phyloP scores from a whole-genome alignment of 345 rosid species.

The Gossypium rotundifolium region DNA sequence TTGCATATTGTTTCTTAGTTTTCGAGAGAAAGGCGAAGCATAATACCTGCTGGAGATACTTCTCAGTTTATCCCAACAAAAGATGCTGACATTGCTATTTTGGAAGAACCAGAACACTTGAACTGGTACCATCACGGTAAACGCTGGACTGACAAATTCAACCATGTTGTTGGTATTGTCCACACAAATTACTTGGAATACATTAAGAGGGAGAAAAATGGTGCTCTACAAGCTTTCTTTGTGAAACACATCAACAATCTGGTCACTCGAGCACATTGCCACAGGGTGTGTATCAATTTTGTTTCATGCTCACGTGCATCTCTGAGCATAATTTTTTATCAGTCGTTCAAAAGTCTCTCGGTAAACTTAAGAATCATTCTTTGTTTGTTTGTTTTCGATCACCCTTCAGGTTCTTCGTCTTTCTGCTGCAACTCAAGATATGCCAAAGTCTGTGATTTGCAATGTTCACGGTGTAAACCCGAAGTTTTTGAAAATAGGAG shows the following conservation, averaged over 20 bases:
- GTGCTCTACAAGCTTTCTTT: conserved; percentile 90
- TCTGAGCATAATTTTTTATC: background rate
- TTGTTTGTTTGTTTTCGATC: conserved; percentile 7
- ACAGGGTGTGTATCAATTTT: conserved; percentile 46
- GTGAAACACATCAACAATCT: conserved; percentile 89
- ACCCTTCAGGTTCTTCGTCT: conserved; percentile 79
- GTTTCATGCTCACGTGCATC: conserved; percentile 11
- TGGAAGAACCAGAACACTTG: conserved; percentile 96
- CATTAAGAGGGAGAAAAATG: conserved; percentile 94
- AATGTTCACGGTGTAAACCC: conserved; percentile 98
- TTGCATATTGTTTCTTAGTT: conserved; percentile 42
- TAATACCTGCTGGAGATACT: conserved; percentile 94
- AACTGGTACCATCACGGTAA: conserved; percentile 98
- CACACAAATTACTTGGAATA: conserved; percentile 98
- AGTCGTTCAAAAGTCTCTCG: background rate
- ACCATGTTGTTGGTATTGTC: conserved; percentile 90
- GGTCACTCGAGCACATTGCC: conserved; percentile 87
- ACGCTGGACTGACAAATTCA: conserved; percentile 96
- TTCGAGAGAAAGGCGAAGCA: conserved; percentile 87
- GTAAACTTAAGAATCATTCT: background rate
- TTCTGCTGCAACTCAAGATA: conserved; percentile 91
- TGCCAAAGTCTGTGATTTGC: conserved; percentile 85
- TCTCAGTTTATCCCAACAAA: conserved; percentile 77
- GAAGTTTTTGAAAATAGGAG: conserved; percentile 87
- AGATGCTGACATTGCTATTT: conserved; percentile 89